These are phyloP conservation scores for Cyclostephanos invisitatus DNA, from an alignment of 108 stramenopile genomes.

Conservation along the genomic window DNA sequence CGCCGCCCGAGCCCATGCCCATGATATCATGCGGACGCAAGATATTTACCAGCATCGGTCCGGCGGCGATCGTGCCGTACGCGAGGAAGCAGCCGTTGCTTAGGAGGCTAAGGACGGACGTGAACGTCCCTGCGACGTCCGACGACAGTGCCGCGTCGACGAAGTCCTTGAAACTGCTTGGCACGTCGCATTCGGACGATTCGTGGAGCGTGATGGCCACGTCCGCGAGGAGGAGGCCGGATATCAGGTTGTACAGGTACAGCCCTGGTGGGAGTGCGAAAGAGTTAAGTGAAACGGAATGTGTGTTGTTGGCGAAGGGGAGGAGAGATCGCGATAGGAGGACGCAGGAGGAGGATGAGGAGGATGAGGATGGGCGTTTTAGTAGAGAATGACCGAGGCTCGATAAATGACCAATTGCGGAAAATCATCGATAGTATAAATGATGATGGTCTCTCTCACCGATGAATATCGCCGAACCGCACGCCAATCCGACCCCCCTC, in stretches of 20 bases:
- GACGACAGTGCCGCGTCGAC: conserved; percentile 56
- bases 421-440: too few relatives aligned
- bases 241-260: conserved; percentile 67
- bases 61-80: conserved; percentile 56
- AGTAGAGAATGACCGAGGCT: too few relatives aligned
- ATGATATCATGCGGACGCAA: conserved; percentile 19
- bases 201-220: conserved; percentile 77
- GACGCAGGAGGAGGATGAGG: too few relatives aligned
- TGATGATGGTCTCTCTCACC: conserved; percentile 17
- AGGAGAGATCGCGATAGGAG: not conserved
- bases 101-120: conserved; percentile 53
- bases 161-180: conserved; percentile 75
- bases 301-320: not conserved
- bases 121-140: conserved; percentile 38
- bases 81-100: conserved; percentile 63
- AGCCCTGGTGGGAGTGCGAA: too few relatives aligned
- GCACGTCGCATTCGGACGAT: conserved; percentile 49
- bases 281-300: not conserved
- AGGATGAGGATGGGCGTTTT: too few relatives aligned
- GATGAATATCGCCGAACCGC: conserved; percentile 52
- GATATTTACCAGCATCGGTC: conserved; percentile 44
- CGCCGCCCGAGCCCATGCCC: conserved; percentile 23
- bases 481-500: conserved; percentile 55
- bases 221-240: conserved; percentile 70
- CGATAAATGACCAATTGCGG: too few relatives aligned